phyloP scores from a whole-genome alignment of 192 early-diverging fungal species.

The Geranomyces variabilis region DNA sequence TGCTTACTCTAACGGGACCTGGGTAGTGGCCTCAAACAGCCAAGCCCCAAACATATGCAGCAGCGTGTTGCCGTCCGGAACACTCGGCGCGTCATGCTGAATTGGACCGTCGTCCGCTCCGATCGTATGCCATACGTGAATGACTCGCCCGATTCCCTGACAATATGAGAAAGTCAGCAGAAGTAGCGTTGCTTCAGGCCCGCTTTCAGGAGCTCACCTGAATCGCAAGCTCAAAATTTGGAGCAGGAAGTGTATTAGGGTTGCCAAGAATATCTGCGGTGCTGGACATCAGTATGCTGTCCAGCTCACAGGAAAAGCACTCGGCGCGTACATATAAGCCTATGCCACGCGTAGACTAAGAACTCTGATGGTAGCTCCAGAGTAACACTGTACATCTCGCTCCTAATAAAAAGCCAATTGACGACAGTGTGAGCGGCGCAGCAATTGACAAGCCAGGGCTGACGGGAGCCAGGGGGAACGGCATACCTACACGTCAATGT shows the following conservation, averaged over 20 bases:
- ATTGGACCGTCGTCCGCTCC: conserved; percentile 19
- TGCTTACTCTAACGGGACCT: conserved; percentile 37
- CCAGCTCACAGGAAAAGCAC: not conserved
- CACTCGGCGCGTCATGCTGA: conserved; percentile 7
- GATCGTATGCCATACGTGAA: conserved; percentile 47
- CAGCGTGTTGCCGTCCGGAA: conserved; percentile 71
- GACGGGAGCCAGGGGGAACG: not conserved
- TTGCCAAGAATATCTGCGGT: conserved; percentile 50
- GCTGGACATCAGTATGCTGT: too few species aligned
- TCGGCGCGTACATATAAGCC: conserved; percentile 51
- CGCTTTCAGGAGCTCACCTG: conserved; percentile 19
- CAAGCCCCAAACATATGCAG: conserved; percentile 81
- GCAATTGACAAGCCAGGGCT: too few species aligned
- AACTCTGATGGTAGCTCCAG: conserved; percentile 61
- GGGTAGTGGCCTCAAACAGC: conserved; percentile 71
- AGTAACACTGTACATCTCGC: conserved; percentile 25
- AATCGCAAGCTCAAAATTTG: conserved; percentile 51
- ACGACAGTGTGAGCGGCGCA: too few species aligned
- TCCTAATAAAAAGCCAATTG: conserved; percentile 5
- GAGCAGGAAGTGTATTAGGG: conserved; percentile 41
- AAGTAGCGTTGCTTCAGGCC: too few species aligned
- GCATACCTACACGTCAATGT: conserved; percentile 43
- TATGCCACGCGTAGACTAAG: conserved; percentile 75
- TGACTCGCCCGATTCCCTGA: conserved; percentile 47
- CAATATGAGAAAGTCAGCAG: too few species aligned